Conservation (phyloP, 345 rosid genomes). For the Chamaenerion angustifolium region DNA sequence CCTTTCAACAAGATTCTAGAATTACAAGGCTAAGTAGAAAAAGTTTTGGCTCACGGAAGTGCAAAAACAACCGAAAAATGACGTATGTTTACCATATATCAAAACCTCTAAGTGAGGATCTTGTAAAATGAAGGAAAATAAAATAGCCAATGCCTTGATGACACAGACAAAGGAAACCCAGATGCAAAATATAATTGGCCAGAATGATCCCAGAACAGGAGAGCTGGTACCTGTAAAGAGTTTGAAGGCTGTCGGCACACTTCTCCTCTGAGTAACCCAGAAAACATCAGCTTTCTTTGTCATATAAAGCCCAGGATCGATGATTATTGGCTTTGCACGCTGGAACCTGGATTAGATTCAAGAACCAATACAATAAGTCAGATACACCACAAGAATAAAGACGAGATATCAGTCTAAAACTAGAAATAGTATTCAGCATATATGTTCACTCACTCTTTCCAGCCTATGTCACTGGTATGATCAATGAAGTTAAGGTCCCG, state of each 20-base stretch:
- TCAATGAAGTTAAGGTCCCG: conserved; percentile 96
- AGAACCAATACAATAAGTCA: conserved; percentile 4
- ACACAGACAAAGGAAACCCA: neutral
- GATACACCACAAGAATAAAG: neutral
- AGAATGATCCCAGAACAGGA: neutral
- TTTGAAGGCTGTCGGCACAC: conserved; percentile 95
- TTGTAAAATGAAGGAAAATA: too few species aligned
- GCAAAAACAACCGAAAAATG: too few species aligned
- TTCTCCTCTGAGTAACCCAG: conserved; percentile 90
- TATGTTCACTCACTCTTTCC: conserved; percentile 82
- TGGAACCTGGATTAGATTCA: conserved; percentile 40
- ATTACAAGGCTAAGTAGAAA: too few species aligned
- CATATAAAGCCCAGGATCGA: conserved; percentile 96
- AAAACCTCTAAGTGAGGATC: too few species aligned
- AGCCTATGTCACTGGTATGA: conserved; percentile 95
- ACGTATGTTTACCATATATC: too few species aligned
- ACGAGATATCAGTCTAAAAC: neutral
- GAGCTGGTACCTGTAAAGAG: conserved; percentile 72
- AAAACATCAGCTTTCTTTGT: conserved; percentile 83
- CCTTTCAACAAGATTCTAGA: too few species aligned
- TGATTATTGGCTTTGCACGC: conserved; percentile 81
- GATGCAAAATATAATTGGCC: neutral
- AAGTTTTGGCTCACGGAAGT: too few species aligned
- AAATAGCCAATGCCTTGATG: neutral
- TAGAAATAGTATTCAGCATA: neutral